These are phyloP conservation scores for Boletus barrowsii DNA, from an alignment of 768 basidiomycete genomes.

Conservation along the genomic window DNA sequence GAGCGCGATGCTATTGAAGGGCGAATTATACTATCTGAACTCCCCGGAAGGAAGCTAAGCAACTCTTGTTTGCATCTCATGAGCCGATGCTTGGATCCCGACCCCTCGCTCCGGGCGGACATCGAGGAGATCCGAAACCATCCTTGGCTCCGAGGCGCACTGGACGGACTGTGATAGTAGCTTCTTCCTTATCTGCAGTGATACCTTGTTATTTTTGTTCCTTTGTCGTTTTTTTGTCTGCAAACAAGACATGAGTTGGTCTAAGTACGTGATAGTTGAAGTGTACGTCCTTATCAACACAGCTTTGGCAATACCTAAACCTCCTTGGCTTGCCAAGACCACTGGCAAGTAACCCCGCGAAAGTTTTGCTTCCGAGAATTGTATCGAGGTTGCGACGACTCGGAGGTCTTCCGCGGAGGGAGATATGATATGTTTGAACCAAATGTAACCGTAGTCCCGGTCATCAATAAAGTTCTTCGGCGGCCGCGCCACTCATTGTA, in stretches of 20 bases:
- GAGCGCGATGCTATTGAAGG: conserved; percentile 76
- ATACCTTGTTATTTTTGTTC: conserved; percentile 7
- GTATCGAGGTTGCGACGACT: too few species aligned
- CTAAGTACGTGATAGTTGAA: conserved; percentile 2
- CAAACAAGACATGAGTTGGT: conserved; percentile 7
- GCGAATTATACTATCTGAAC: conserved; percentile 50
- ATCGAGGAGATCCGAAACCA: conserved; percentile 81
- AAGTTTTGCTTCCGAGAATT: background rate
- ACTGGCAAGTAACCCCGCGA: background rate
- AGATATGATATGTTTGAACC: too few species aligned
- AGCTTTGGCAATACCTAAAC: background rate
- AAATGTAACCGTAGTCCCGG: too few species aligned
- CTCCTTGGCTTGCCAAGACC: background rate
- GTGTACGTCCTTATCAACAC: conserved; percentile 13
- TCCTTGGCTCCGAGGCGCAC: conserved; percentile 61
- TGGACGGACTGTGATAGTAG: conserved; percentile 17
- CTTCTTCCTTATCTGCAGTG: conserved; percentile 1
- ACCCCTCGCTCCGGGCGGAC: conserved; percentile 76
- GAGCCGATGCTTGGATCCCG: conserved; percentile 77
- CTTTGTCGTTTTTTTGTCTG: background rate
- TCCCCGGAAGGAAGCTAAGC: conserved; percentile 37
- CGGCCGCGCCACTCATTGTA: background rate
- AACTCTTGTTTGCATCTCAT: conserved; percentile 58
- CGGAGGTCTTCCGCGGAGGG: too few species aligned
- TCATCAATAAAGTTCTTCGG: background rate